Percentiles rank a stretch among this genome's conserved stretches.
phyloP scores from a whole-genome alignment of 495 filamentous ascomycete species.

The Aspergillus biplanus region DNA sequence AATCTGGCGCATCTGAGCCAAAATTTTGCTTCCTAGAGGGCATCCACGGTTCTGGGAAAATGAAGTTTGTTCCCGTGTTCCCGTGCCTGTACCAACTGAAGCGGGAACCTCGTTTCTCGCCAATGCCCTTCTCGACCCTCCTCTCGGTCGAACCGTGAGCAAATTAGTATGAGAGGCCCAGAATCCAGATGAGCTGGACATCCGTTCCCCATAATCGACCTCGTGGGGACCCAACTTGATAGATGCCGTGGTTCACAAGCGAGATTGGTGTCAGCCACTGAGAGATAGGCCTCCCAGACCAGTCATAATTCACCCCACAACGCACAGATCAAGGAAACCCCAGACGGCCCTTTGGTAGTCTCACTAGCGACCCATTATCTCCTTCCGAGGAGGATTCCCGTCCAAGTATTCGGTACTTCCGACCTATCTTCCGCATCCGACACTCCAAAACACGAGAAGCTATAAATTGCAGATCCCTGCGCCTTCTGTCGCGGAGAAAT shows the following conservation, averaged over 20 bases:
- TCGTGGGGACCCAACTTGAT: not conserved
- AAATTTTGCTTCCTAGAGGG: too few species aligned
- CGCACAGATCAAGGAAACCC: conserved; percentile 7
- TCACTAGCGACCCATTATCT: not conserved
- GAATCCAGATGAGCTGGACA: not conserved
- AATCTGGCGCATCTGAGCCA: not conserved
- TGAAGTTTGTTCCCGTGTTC: too few species aligned
- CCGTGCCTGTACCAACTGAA: too few species aligned
- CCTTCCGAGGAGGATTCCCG: conserved; percentile 13
- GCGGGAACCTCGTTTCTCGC: too few species aligned
- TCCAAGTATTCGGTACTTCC: conserved; percentile 14
- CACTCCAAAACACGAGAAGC: not conserved
- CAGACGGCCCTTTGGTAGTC: not conserved
- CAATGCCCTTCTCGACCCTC: not conserved
- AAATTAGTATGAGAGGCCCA: not conserved
- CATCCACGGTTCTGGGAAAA: too few species aligned
- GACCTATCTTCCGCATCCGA: conserved; percentile 7
- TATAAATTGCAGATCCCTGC: conserved; percentile 5
- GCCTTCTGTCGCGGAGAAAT: not conserved
- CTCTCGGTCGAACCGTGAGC: not conserved
- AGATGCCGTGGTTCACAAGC: conserved; percentile 6
- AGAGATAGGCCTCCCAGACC: conserved; percentile 28
- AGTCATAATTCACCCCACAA: conserved; percentile 1
- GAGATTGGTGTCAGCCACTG: conserved; percentile 30
- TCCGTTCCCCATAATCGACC: not conserved